Evolutionary conservation across 108 stramenopile genomes (phyloP).

Genomic region (Nitzschia sp.): DNA sequence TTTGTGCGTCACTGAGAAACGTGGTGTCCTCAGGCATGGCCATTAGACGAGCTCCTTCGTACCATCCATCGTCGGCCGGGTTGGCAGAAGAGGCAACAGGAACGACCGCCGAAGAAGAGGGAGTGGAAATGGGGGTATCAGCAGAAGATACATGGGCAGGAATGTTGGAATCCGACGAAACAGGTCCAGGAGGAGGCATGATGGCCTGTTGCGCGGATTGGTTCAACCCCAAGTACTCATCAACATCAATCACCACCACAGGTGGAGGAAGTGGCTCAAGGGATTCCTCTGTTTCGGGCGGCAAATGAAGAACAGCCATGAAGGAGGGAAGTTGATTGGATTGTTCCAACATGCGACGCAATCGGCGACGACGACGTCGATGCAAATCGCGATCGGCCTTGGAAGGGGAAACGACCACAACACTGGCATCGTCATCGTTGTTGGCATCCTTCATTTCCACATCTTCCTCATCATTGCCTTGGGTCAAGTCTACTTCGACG

Average conservation of each 20-base stretch:
- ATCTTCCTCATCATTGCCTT: too few species aligned
- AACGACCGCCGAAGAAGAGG: background rate
- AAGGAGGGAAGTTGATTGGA: slow-evolving; percentile 34
- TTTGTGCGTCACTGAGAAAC: slow-evolving; percentile 37
- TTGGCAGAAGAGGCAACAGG: background rate
- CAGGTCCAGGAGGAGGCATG: slow-evolving; percentile 1
- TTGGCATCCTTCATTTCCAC: background rate
- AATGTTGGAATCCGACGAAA: slow-evolving; percentile 4
- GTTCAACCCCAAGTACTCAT: slow-evolving; percentile 42
- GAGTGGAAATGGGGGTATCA: background rate
- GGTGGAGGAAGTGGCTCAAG: slow-evolving; percentile 16
- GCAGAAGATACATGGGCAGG: background rate
- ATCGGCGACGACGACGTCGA: slow-evolving; percentile 32
- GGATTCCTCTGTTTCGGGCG: slow-evolving; percentile 10
- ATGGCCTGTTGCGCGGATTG: slow-evolving; percentile 4
- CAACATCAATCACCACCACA: slow-evolving; percentile 45
- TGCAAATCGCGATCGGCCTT: slow-evolving; percentile 16
- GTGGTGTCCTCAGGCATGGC: slow-evolving; percentile 41
- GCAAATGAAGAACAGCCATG: slow-evolving; percentile 24
- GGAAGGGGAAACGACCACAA: background rate
- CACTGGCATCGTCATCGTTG: slow-evolving; percentile 11
- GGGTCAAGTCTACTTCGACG: too few species aligned
- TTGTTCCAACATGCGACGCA: slow-evolving; percentile 22
- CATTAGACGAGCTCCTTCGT: slow-evolving; percentile 45
- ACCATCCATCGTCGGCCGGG: slow-evolving; percentile 53